Conservation (phyloP, 805 yeast genomes). For the Ascoidea rubescens region DNA sequence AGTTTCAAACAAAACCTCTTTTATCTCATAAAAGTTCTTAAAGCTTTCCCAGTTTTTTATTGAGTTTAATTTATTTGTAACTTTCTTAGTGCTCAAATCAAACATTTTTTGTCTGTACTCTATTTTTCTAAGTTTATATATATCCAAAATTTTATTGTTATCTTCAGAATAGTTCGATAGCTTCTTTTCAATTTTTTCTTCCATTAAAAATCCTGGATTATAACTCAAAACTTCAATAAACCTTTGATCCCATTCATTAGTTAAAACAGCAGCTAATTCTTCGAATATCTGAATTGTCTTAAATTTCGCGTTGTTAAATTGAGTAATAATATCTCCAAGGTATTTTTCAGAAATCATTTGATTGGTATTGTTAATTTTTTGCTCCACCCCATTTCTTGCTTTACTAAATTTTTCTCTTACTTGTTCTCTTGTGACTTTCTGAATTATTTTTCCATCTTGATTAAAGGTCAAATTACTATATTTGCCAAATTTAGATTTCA, state of each 20-base stretch:
- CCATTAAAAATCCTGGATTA: neutral
- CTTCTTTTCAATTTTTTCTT: neutral
- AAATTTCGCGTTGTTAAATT: conserved; percentile 24
- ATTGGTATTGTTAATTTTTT: conserved; percentile 18
- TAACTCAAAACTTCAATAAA: conserved; percentile 5
- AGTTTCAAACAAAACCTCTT: conserved; percentile 16
- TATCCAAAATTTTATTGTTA: neutral
- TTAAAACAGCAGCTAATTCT: conserved; percentile 57
- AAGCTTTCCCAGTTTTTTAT: conserved; percentile 8
- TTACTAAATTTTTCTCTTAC: conserved; percentile 28
- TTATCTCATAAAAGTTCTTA: conserved; percentile 16
- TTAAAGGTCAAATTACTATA: conserved; percentile 13
- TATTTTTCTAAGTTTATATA: no score
- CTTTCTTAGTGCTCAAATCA: conserved; percentile 16
- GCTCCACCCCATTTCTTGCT: conserved; percentile 18
- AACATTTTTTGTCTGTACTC: neutral
- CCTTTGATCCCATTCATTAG: conserved; percentile 30
- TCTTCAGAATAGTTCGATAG: neutral
- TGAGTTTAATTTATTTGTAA: conserved; percentile 10
- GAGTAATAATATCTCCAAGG: conserved; percentile 18
- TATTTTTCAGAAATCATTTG: conserved; percentile 13
- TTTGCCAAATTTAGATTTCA: conserved; percentile 16
- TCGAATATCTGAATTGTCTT: conserved; percentile 52
- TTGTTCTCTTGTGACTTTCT: conserved; percentile 30
- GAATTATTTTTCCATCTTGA: conserved; percentile 19